Base-by-base conservation (phyloP, 768 basidiomycete genomes). In the Termitomyces sp. region DNA sequence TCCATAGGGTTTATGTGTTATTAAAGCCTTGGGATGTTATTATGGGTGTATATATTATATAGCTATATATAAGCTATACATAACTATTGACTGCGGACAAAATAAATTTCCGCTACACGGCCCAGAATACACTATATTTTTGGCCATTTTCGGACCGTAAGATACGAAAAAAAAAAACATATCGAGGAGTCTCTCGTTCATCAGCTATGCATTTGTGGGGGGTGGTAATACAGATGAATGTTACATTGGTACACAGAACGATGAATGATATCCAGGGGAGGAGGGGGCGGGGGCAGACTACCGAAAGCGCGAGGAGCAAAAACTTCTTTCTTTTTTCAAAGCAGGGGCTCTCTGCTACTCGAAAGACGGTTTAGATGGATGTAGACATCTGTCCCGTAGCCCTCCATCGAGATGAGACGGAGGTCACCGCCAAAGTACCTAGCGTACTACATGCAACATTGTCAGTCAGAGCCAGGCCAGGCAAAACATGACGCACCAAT, bases 381-480 rank as follows among this genome's bases (percentile, higher is more conserved):
- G 67, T 95, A 96, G 3, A 94, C 90, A 67, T 96, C 94, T 37
- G 91, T 94, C 10, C 94, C 93, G 66, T 90, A 94, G n/a, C 97
- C 96, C 60, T 99, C 97, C 95, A 99, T 98, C 43, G 94, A 89
- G 60, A 99, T 99, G 55, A 99, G 71, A 17, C 91, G 79, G 30
- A 99, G 74, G 70, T 98, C 95, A 0, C 93, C 91, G 0, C 93
- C 96, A 65, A 98, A 97, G 68, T 97, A 99, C 48, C 96, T 77
- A 0, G 95, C 94, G 65, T 98, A 99, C 84, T 92, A 63, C 17
- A 38, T 3, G 12, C n/a, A 14, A 7, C 14, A 37, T 26, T 8
- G 33, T 50, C 21, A 51, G 53, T 48, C 9, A 19, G 10, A 47
- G 17, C 12, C 50, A 6, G 43, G 14, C n/a, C 4, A 35, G n/a